A percentile compares a stretch with the other conserved stretches of the same genome.
phyloP scores from a whole-genome alignment of 257 asterid genomes.

The Verbena officinalis region DNA sequence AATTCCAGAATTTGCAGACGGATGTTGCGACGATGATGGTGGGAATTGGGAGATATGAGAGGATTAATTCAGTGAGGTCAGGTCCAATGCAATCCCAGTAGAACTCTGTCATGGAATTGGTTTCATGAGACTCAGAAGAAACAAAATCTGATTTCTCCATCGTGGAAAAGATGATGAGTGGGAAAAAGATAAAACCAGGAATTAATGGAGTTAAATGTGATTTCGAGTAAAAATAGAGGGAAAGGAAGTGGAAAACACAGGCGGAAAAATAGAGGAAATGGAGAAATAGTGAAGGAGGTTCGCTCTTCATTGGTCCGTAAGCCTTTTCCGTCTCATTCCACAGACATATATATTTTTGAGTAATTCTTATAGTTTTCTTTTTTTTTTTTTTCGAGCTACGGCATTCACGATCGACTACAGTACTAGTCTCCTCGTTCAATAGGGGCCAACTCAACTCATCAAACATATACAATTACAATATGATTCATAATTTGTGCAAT shows the following conservation, averaged over 20 bases:
- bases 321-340: neutral
- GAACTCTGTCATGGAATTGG: neutral
- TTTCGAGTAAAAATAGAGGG: neutral
- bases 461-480: no score
- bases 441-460: no score
- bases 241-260: neutral
- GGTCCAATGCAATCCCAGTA: conserved; percentile 31
- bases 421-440: no score
- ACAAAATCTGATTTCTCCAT: neutral
- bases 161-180: neutral
- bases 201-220: no score
- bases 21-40: conserved; percentile 39
- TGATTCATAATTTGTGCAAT: no score
- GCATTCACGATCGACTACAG: no score
- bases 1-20: conserved; percentile 46
- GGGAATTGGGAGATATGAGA: conserved; percentile 39
- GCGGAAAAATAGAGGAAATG: conserved; percentile 14
- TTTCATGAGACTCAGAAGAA: neutral
- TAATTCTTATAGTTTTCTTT: no score
- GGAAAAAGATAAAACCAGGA: neutral
- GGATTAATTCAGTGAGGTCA: conserved; percentile 37
- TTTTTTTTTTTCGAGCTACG: no score
- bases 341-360: no score
- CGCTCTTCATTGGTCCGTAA: conserved; percentile 1
- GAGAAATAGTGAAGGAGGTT: neutral